Percentiles rank a stretch among this genome's conserved stretches.
phyloP scores from a whole-genome alignment of 495 filamentous ascomycete species.

The Bacidia rubella region DNA sequence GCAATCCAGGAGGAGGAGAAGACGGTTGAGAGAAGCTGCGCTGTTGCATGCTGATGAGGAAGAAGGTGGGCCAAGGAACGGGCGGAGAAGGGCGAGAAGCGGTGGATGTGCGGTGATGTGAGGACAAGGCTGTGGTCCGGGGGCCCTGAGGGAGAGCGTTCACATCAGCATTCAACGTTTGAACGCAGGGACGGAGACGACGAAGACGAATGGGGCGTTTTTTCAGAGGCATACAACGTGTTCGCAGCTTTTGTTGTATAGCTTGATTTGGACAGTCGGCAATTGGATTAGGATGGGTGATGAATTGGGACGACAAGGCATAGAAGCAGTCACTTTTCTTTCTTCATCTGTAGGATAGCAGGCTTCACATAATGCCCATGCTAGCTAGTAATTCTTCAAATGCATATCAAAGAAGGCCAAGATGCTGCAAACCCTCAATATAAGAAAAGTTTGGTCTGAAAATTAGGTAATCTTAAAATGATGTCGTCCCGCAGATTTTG shows the following conservation, averaged over 20 bases:
- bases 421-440: too few species aligned
- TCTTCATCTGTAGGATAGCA: neutral
- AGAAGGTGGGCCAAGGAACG: constrained; percentile 38
- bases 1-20: constrained; percentile 49
- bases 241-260: too few species aligned
- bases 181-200: too few species aligned
- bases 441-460: too few species aligned
- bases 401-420: too few species aligned
- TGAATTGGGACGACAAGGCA: too few species aligned
- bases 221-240: too few species aligned
- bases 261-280: too few species aligned
- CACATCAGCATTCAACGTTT: neutral
- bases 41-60: constrained; percentile 62
- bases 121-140: constrained; percentile 13
- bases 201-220: too few species aligned
- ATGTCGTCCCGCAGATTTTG: too few species aligned
- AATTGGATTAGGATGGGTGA: neutral
- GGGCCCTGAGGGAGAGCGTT: neutral
- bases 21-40: constrained; percentile 65
- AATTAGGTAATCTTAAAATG: too few species aligned
- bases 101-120: constrained; percentile 44
- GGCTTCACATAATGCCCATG: neutral
- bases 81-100: constrained; percentile 41
- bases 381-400: neutral
- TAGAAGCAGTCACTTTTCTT: neutral